Base-by-base conservation (phyloP, 306 rosid genomes). In the Vigna reflexopilosa region DNA sequence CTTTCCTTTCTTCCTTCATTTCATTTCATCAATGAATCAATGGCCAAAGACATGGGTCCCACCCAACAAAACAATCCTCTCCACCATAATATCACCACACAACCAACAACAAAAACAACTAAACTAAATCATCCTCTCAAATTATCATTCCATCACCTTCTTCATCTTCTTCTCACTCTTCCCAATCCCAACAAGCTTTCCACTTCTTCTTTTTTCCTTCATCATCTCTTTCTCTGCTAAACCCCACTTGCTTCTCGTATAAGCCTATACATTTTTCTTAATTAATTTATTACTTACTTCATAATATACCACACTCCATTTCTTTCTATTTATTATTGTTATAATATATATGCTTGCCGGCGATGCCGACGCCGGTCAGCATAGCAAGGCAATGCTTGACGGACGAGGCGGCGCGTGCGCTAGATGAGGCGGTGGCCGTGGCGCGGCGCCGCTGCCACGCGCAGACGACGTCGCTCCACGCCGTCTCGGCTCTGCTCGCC, bases 321-420 rank as follows among this genome's bases (percentile, higher is more conserved):
- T 64, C 7, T 36, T 16, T 73, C 0, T 42, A 40, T 24, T 20
- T 73, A n/a, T 66, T 67, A 1, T 22, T 49, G 1, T 62, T 48
- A 62, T 56, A 36, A 50, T 47, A 73, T 89, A 71, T 63, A 89
- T 85, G 98, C 85, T 84, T 52, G 84, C 95, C 97, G 97, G 97
- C 96, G 93, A 95, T 95, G 98, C 98, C 96, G 72, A 92, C 97
- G 97, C 96, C 96, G 93, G 96, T 95, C 7, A 87, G 86, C 77
- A 71, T 81, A 49, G 98, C 93, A 30, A 87, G 97, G 91, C 97
- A 95, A 88, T 89, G 88, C 77, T 85, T 95, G 61, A 91, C 98
- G 20, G 97, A 92, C 0, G 98, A 92, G 68, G 95, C 98, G 12
- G 97, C 91, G 30, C 91, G 93, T 64, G 93, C 89, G 0, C 80